Conservation (phyloP, 2,329 filamentous ascomycete genomes). For the Xylariaceae sp. region DNA sequence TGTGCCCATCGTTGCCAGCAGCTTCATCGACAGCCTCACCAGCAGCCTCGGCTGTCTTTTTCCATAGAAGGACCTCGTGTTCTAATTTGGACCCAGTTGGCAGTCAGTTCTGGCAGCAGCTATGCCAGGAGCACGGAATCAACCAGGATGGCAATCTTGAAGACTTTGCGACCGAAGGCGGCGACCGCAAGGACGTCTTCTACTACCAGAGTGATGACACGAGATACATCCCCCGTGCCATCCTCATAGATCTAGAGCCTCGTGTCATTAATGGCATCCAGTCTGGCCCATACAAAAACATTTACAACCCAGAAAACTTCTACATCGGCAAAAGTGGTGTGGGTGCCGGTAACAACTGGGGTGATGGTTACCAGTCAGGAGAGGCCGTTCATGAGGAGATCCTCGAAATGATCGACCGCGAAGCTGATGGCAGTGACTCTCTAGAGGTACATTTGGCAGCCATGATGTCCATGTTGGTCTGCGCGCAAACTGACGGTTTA, state of each 20-base stretch:
- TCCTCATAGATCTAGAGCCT: constrained; percentile 91
- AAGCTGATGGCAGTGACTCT: constrained; percentile 96
- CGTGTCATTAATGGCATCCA: constrained; percentile 91
- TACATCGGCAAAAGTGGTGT: constrained; percentile 91
- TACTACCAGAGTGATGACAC: constrained; percentile 99
- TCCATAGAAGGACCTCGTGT: not conserved
- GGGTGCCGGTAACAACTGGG: constrained; percentile 97
- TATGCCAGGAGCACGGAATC: constrained; percentile 97
- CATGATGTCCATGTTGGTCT: not conserved
- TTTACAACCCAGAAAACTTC: constrained; percentile 99
- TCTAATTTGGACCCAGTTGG: constrained; percentile 60
- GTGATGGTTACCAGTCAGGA: constrained; percentile 88
- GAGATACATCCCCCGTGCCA: constrained; percentile 92
- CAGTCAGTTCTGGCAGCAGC: constrained; percentile 97
- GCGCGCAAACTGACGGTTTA: constrained; percentile 2
- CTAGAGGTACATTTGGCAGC: constrained; percentile 58
- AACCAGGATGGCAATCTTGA: constrained; percentile 95
- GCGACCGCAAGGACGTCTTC: constrained; percentile 97
- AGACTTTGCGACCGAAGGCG: constrained; percentile 95
- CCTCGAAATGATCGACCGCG: constrained; percentile 98
- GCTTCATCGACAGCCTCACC: constrained; percentile 9
- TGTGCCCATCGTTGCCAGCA: constrained; percentile 32
- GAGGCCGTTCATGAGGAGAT: constrained; percentile 93
- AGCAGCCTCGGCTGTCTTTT: constrained; percentile 12
- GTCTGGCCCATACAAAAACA: constrained; percentile 90